Evolutionary conservation across 306 rosid genomes (phyloP), one percentile per base, ranked within the genome.

Genomic region (Urtica urens): DNA sequence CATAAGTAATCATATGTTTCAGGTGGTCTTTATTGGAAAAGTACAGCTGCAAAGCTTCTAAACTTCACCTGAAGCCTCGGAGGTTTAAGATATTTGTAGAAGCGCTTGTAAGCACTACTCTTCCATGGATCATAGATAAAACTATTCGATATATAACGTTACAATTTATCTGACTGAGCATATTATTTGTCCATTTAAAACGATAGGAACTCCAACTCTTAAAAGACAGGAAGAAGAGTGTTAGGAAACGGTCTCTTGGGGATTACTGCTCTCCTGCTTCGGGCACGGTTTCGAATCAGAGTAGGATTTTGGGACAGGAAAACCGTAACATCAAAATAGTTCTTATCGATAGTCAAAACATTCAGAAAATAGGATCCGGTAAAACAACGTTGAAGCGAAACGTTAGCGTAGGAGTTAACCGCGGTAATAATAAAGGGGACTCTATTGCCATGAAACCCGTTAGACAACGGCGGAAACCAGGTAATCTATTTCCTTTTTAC

Each of bases 11-110:
- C 57, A 33, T 64, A 21, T 66, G 57, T 56, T 43, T 49, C 75
- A 88, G 97, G 97, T 90, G 97, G 97, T 84, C 97, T 33, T 84
- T 90, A 66, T 63, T 90, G 68, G 97, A 90, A 67, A 90, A 90
- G 67, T 85, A 84, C 63, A 90, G 97, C 72, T 90, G 95, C 75
- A 84, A 85, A 72, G 97, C 97, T 59, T 90, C 97, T 62, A 90
- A 90, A 75, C 97, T 90, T 75, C 97, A 85, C 71, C 52, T 90
- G 62, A 90, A 90, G 74, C 97, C 97, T 20, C 87, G 97, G 10
- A 76, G 95, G 28, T 90, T 84, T 53, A 90, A 90, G 75, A 79
- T 90, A 49, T 81, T 90, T 73, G 64, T 90, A 55, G 97, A 90
- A 78, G 90, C 97, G 53, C 73, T 90, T 93, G 97, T 90, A 60